These are phyloP conservation scores for Penicillium bovifimosum DNA, from an alignment of 495 filamentous ascomycete genomes.

Conservation along the genomic window DNA sequence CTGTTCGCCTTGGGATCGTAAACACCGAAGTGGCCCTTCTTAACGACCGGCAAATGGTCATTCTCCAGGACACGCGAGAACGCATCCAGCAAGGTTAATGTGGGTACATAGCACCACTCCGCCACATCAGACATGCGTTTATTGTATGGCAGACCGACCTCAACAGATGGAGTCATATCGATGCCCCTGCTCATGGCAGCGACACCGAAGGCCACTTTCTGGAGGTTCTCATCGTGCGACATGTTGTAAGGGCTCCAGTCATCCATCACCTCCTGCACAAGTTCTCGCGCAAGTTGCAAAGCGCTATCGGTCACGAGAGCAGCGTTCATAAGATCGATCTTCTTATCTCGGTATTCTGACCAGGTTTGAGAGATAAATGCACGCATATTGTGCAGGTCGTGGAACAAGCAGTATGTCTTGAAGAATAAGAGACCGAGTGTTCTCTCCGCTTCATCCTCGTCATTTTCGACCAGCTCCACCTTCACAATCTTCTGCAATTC, in stretches of 20 bases:
- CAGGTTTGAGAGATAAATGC: slow-evolving; percentile 24
- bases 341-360: slow-evolving; percentile 28
- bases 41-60: slow-evolving; percentile 25
- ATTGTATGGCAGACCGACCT: slow-evolving; percentile 30
- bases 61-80: slow-evolving; percentile 24
- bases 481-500: slow-evolving; percentile 23
- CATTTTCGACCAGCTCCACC: slow-evolving; percentile 21
- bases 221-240: slow-evolving; percentile 10
- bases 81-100: slow-evolving; percentile 18
- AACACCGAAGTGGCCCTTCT: slow-evolving; percentile 25
- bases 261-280: slow-evolving; percentile 17
- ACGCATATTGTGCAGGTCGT: slow-evolving; percentile 25
- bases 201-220: slow-evolving; percentile 16
- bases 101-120: slow-evolving; percentile 26
- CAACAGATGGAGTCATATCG: slow-evolving; percentile 16
- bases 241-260: slow-evolving; percentile 14
- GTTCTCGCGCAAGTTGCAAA: slow-evolving; percentile 23
- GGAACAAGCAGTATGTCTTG: slow-evolving; percentile 25
- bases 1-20: slow-evolving; percentile 28
- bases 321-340: slow-evolving; percentile 29
- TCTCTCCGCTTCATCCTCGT: slow-evolving; percentile 20
- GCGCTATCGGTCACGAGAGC: slow-evolving; percentile 30
- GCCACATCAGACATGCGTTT: slow-evolving; percentile 26
- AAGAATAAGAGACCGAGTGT: slow-evolving; percentile 20
- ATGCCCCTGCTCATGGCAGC: slow-evolving; percentile 12